Evolutionary conservation across 441 rosid genomes (phyloP).

Genomic region (Eutrema salsugineum): DNA sequence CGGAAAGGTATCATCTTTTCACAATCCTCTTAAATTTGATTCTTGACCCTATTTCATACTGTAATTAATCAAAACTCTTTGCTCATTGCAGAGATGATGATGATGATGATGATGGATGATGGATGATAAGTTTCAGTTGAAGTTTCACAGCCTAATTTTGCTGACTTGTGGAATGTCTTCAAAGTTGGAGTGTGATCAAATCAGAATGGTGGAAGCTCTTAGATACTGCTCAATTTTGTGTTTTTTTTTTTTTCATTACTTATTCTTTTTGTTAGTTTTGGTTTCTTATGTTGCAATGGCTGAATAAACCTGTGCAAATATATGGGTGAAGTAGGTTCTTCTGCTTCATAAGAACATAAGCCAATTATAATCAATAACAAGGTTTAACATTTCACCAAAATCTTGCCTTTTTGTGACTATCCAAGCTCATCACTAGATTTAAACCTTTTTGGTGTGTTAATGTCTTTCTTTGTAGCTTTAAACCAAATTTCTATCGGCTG

Average conservation of each 20-base stretch:
- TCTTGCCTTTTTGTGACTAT: not conserved
- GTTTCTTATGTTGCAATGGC: not conserved
- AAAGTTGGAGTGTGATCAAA: not conserved
- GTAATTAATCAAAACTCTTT: not conserved
- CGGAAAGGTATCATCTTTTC: slow-evolving; percentile 39
- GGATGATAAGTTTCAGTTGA: not conserved
- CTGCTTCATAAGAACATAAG: not conserved
- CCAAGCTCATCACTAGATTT: not conserved
- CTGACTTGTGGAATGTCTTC: not conserved
- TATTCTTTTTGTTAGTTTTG: not conserved
- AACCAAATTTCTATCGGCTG: not conserved
- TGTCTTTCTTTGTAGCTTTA: too few species aligned
- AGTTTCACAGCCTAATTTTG: not conserved
- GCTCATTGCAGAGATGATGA: not conserved
- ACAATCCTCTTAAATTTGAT: not conserved
- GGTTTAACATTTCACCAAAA: not conserved
- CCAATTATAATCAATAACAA: not conserved
- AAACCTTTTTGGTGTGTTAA: not conserved
- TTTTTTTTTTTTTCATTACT: not conserved
- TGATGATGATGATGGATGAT: not conserved
- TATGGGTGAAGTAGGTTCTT: slow-evolving; percentile 8
- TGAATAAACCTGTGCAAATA: slow-evolving; percentile 14
- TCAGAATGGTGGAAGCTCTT: not conserved
- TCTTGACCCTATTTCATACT: not conserved
- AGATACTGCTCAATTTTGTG: not conserved